Percentiles rank a stretch among this genome's conserved stretches.
Evolutionary conservation across 2,329 filamentous ascomycete species (phyloP).

Genomic region (Ceratocystiopsis sp.): DNA sequence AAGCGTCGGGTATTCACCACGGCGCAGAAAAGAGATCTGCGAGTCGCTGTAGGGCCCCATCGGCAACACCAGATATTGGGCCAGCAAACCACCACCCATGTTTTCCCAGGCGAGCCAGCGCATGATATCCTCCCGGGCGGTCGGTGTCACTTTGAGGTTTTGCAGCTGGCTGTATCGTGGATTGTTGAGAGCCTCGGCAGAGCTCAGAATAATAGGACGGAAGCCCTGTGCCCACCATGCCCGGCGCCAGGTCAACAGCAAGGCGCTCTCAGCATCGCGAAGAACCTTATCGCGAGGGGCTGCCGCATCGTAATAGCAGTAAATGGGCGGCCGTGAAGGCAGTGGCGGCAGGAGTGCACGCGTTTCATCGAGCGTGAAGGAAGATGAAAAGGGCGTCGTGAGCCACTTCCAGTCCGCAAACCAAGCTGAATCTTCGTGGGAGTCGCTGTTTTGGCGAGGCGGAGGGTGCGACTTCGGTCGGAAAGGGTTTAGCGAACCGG

Average conservation of each 20-base stretch:
- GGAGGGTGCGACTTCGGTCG: conserved; percentile 53
- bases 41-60: conserved; percentile 63
- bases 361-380: conserved; percentile 63
- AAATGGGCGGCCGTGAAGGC: conserved; percentile 52
- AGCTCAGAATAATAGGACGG: conserved; percentile 62
- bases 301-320: conserved; percentile 75
- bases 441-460: conserved; percentile 60
- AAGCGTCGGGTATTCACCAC: conserved; percentile 55
- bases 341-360: conserved; percentile 70
- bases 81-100: conserved; percentile 70
- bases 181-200: conserved; percentile 68
- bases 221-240: conserved; percentile 96
- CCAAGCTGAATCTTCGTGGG: conserved; percentile 65
- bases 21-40: conserved; percentile 54
- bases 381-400: conserved; percentile 66
- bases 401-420: conserved; percentile 82
- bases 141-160: conserved; percentile 37
- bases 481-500: conserved; percentile 47
- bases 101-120: conserved; percentile 86
- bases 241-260: conserved; percentile 74
- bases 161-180: conserved; percentile 60
- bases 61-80: conserved; percentile 65
- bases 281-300: conserved; percentile 43
- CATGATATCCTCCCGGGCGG: conserved; percentile 53
- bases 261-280: conserved; percentile 55